Conservation (phyloP, 2,329 filamentous ascomycete species). For the Aspergillus terreus region DNA sequence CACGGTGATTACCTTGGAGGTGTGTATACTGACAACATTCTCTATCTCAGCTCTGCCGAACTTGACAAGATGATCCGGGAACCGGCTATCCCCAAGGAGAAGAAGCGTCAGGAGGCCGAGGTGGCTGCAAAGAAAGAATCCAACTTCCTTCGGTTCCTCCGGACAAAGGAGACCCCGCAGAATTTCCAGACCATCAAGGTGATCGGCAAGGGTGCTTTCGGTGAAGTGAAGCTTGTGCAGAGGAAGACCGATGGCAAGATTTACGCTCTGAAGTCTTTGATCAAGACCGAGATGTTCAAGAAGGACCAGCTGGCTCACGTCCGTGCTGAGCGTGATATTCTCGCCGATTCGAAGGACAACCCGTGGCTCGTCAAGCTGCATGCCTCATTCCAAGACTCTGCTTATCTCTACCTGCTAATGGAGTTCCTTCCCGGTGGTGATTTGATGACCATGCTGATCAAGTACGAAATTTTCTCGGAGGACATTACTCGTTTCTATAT, state of each 20-base stretch:
- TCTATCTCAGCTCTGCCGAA: constrained; percentile 70
- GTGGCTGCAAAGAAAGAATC: constrained; percentile 84
- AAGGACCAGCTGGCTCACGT: constrained; percentile 98
- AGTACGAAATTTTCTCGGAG: constrained; percentile 99
- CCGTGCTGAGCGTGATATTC: constrained; percentile 92
- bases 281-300: constrained; percentile 99
- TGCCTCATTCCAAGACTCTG: constrained; percentile 94
- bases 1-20: no score
- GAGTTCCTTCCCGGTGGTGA: constrained; percentile 98
- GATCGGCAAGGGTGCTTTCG: constrained; percentile 97
- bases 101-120: constrained; percentile 81
- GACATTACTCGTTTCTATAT: constrained; percentile 99
- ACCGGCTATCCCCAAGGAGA: constrained; percentile 66
- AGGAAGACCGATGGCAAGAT: constrained; percentile 95
- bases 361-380: constrained; percentile 98
- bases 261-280: constrained; percentile 95
- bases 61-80: constrained; percentile 82
- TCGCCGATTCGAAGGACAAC: constrained; percentile 93
- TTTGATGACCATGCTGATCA: constrained; percentile 99
- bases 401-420: constrained; percentile 99
- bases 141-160: constrained; percentile 87
- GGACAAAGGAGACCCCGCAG: constrained; percentile 86
- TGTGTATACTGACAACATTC: not conserved
- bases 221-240: constrained; percentile 95
- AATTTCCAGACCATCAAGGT: constrained; percentile 98